Percentiles rank a stretch among this genome's conserved stretches.
Conservation (phyloP, 1,284 basidiomycete species). For the Apiotrichum laibachii region DNA sequence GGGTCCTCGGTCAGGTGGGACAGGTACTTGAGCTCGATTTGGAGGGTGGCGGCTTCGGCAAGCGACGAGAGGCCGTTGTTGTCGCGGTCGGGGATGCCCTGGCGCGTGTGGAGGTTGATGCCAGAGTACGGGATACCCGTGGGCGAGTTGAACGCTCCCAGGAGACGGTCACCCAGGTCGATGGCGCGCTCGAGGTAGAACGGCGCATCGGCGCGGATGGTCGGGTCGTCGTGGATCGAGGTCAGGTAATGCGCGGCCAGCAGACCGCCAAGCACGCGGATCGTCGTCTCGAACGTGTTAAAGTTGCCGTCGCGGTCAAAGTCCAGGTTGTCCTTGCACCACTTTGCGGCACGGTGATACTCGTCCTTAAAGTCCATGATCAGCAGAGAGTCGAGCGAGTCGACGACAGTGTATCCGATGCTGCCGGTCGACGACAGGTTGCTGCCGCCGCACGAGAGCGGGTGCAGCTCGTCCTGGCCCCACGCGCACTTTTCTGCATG, state of each 20-base stretch:
- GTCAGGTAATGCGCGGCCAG: constrained; percentile 75
- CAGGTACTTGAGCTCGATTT: constrained; percentile 89
- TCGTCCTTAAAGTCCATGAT: constrained; percentile 79
- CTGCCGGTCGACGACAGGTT: constrained; percentile 72
- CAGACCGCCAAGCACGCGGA: constrained; percentile 76
- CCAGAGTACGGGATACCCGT: constrained; percentile 77
- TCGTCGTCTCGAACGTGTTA: constrained; percentile 90
- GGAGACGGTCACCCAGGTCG: constrained; percentile 78
- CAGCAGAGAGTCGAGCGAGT: constrained; percentile 81
- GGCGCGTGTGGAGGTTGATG: constrained; percentile 67
- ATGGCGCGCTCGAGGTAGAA: constrained; percentile 71
- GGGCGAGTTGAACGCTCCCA: constrained; percentile 78
- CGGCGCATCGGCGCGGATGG: constrained; percentile 55
- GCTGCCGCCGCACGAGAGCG: constrained; percentile 67
- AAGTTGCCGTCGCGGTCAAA: constrained; percentile 78
- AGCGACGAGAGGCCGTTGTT: constrained; percentile 70
- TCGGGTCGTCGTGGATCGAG: constrained; percentile 49
- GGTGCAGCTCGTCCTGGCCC: constrained; percentile 82
- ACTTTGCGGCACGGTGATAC: constrained; percentile 70
- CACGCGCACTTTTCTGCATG: constrained; percentile 74
- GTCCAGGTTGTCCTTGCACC: constrained; percentile 68
- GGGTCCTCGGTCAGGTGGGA: constrained; percentile 71
- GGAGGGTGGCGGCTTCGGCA: constrained; percentile 78
- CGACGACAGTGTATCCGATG: constrained; percentile 79
- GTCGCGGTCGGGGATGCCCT: constrained; percentile 65